phyloP scores from a whole-genome alignment of 2,329 filamentous ascomycete species.

The Grosmannia serpens region DNA sequence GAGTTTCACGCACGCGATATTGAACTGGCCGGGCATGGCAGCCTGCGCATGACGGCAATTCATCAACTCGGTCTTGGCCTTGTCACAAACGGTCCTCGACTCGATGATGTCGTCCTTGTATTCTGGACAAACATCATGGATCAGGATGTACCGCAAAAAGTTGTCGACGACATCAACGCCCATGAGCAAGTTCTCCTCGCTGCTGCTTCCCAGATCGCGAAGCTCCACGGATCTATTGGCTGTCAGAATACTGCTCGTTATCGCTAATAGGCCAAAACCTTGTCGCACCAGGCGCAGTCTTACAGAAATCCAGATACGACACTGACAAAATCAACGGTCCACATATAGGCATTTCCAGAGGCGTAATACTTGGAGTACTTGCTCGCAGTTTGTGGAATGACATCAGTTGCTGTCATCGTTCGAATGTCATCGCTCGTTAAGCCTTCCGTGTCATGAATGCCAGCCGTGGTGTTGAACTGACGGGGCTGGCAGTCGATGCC shows the following conservation, averaged over 20 bases:
- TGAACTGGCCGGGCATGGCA: constrained; percentile 66
- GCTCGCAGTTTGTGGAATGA: constrained; percentile 32
- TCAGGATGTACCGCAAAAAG: constrained; percentile 78
- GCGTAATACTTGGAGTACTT: constrained; percentile 37
- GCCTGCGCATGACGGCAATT: constrained; percentile 38
- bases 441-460: constrained; percentile 34
- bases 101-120: constrained; percentile 54
- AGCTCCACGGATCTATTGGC: not conserved
- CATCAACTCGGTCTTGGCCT: constrained; percentile 56
- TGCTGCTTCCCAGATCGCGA: constrained; percentile 41
- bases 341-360: constrained; percentile 38
- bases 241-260: not conserved
- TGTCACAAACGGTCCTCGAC: constrained; percentile 55
- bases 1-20: constrained; percentile 58
- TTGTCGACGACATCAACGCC: constrained; percentile 63
- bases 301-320: constrained; percentile 72
- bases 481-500: constrained; percentile 53
- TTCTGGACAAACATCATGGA: constrained; percentile 80
- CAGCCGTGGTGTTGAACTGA: constrained; percentile 50
- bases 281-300: constrained; percentile 17
- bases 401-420: constrained; percentile 50
- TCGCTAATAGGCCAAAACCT: not conserved
- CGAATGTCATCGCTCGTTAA: constrained; percentile 55
- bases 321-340: constrained; percentile 70
- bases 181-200: constrained; percentile 40